Percentiles rank a stretch among this genome's conserved stretches.
Evolutionary conservation across 371 early-diverging fungal species (phyloP).

Genomic region (Rhizopus delemar): DNA sequence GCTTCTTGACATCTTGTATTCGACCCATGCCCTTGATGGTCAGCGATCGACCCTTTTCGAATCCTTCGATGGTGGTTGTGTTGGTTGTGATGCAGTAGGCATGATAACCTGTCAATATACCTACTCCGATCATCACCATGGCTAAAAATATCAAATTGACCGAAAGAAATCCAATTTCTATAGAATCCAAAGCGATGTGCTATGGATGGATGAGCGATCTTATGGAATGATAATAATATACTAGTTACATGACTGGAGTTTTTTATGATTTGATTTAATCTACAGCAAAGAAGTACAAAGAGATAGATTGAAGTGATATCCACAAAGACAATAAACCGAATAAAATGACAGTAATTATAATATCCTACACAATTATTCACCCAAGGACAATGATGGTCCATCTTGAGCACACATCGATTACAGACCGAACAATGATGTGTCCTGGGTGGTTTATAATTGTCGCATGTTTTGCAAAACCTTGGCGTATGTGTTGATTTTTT

Average conservation of each 20-base stretch:
- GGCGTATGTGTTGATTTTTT: constrained; percentile 71
- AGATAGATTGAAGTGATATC: constrained; percentile 58
- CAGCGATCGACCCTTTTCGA: constrained; percentile 81
- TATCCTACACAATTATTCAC: constrained; percentile 96
- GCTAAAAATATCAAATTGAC: constrained; percentile 70
- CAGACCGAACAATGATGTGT: constrained; percentile 84
- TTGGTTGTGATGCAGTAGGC: constrained; percentile 79
- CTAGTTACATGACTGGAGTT: constrained; percentile 30
- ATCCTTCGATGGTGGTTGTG: constrained; percentile 94
- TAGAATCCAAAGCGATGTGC: constrained; percentile 12
- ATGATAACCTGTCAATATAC: constrained; percentile 82
- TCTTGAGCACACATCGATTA: constrained; percentile 81
- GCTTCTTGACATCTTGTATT: constrained; percentile 71
- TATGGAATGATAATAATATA: too few relatives aligned
- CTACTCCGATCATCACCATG: constrained; percentile 76
- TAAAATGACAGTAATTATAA: constrained; percentile 84
- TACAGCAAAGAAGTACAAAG: constrained; percentile 37
- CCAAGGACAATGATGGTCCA: constrained; percentile 98
- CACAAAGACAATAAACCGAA: constrained; percentile 82
- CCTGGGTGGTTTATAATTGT: constrained; percentile 78
- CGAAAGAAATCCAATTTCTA: constrained; percentile 63
- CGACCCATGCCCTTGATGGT: constrained; percentile 68
- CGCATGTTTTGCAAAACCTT: constrained; percentile 78
- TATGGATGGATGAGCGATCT: too few relatives aligned
- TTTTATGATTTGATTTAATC: constrained; percentile 37